Evolutionary conservation across 257 asterid genomes (phyloP), one percentile per base, ranked within the genome.

Genomic region (Lavandula angustifolia): DNA sequence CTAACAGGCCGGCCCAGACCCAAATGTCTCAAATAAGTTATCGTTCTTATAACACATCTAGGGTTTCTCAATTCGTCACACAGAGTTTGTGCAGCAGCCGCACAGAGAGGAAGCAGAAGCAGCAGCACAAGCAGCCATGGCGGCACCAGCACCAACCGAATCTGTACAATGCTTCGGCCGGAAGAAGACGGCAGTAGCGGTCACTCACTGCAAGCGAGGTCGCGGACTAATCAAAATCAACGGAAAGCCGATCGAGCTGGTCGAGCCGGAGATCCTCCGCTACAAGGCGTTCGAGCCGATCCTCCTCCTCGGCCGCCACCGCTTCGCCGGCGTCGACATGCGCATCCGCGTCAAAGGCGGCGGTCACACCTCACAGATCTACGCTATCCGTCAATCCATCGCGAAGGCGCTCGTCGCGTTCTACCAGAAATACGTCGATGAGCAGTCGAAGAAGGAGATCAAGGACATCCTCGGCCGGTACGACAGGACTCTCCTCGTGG

Each of bases 341-440:
- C 85, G 94, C 54, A 81, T 87, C 78, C 88, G 95, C 40, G 94
- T 87, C 3, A 87, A 81, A 14, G 94, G 94, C 9, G 94, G 95
- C 0, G 92, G 95, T 44, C 87, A 87, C 76, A 82, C 92, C 7
- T 84, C 95, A 3, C 95, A 82, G 86, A 87, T 87, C 75, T 87
- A 87, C 71, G 94, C 94, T 0, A 85, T 87, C 27, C 94, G 94
- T 4, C 94, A 87, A 71, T 83, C 94, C 6, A 85, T 87, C 12
- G 82, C 95, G 3, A 87, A 87, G 14, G 94, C 95, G 3, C 81
- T 85, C 0, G 96, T 87, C 3, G 96, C 96, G 0, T 87, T 63
- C 67, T 83, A 81, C 58, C 91, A 87, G 89, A 87, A 87, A 80
- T 87, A 79, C 65, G 96, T 85, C 1, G 91, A 87, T 51, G 96